Conservation (phyloP, 2,329 filamentous ascomycete genomes). For the Penicillium sp. region DNA sequence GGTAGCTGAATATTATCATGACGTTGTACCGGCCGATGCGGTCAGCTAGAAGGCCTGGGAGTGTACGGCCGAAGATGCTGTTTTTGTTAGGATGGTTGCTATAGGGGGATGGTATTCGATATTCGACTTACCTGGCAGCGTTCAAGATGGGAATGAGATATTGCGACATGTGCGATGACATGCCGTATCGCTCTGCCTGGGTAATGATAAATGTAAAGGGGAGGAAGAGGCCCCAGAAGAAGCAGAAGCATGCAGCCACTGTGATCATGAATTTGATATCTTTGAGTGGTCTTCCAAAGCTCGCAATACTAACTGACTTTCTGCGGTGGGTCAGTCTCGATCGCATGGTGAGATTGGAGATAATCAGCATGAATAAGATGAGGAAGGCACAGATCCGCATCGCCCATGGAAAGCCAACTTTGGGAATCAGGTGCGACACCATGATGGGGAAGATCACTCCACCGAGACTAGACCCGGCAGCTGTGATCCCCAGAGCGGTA, state of each 20-base stretch:
- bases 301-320: conserved; percentile 13
- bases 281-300: conserved; percentile 21
- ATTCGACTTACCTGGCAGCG: conserved; percentile 36
- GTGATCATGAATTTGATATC: conserved; percentile 22
- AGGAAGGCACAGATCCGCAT: conserved; percentile 55
- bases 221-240: conserved; percentile 57
- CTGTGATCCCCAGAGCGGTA: conserved; percentile 50
- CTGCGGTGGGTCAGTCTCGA: conserved; percentile 39
- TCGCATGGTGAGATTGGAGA: conserved; percentile 50
- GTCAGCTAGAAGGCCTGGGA: conserved; percentile 31
- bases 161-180: conserved; percentile 44
- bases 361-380: conserved; percentile 53
- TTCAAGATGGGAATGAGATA: conserved; percentile 54
- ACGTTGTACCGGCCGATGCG: conserved; percentile 34
- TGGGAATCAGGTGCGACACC: conserved; percentile 49
- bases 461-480: conserved; percentile 51
- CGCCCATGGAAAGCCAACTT: conserved; percentile 53
- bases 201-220: conserved; percentile 50
- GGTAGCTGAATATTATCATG: conserved; percentile 44
- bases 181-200: conserved; percentile 46
- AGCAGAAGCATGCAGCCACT: conserved; percentile 26
- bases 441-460: conserved; percentile 60
- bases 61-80: conserved; percentile 31
- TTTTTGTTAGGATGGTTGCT: neutral
- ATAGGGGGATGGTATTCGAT: neutral